Evolutionary conservation across 2,329 filamentous ascomycete species (phyloP), one percentile per base, ranked within the genome.

Genomic region (Hypoxylon sp.): DNA sequence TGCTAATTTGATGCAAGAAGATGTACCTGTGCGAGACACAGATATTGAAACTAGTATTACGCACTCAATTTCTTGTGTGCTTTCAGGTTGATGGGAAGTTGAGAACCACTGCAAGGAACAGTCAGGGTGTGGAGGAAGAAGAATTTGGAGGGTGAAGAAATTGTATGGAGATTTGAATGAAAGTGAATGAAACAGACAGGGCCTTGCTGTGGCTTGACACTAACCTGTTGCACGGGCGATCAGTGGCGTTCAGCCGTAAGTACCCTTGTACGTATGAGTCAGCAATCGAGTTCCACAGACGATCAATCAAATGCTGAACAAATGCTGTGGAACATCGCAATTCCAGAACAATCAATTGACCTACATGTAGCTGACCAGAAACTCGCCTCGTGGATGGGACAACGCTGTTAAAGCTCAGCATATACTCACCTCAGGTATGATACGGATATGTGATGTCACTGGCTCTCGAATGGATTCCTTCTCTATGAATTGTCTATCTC

Each of bases 311-410:
- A 22, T 44, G 24, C 36, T 18, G 32, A 52, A 46, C 36, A 52
- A 61, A 61, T 65, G 56, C 42, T 38, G 56, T 65, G 62, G 16
- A 61, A 65, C 62, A 42, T 33, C 16, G 20, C 16, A 40, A 40
- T 40, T 20, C 36, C 36, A 40, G 16, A 11, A 54, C 9, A 44
- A 56, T 56, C 40, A 42, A 56, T 46, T 51, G 26, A n/a, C n/a
- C n/a, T n/a, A n/a, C n/a, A n/a, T n/a, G n/a, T n/a, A n/a, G n/a
- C 38, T 50, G 42, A 54, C 33, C 32, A 48, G 32, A 38, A 46
- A 52, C 24, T 4, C 30, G 18, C 28, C 42, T 44, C 26, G 24
- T 14, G 18, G 18, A 9, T 33, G 45, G 45, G 40, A 18, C 20
- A 5, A 44, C 24, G 14, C 42, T n/a, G 20, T n/a, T 16, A 36